Evolutionary conservation across 2,329 filamentous ascomycete species (phyloP).

Genomic region (Colletotrichum melonis): DNA sequence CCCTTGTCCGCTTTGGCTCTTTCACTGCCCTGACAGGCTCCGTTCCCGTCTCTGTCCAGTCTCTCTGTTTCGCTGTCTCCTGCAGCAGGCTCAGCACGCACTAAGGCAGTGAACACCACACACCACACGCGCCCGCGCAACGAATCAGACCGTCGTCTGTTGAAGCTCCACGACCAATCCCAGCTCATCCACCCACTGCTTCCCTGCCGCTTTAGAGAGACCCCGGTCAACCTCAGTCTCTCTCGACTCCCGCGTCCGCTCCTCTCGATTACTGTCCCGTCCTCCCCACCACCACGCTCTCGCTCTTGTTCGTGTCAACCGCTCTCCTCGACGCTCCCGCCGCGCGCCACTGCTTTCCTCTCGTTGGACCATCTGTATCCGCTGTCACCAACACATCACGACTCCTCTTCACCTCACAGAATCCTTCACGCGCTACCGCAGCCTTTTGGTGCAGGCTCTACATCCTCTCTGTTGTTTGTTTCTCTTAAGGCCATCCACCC

Average conservation of each 20-base stretch:
- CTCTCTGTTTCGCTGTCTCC: constrained; percentile 35
- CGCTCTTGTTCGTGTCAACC: constrained; percentile 29
- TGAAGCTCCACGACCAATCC: constrained; percentile 37
- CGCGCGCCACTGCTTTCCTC: constrained; percentile 34
- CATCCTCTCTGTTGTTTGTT: not conserved
- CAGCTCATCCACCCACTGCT: constrained; percentile 2
- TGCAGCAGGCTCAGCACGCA: constrained; percentile 42
- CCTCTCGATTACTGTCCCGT: not conserved
- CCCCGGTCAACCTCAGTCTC: constrained; percentile 14
- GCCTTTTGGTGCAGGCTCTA: constrained; percentile 17
- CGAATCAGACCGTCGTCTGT: constrained; percentile 44
- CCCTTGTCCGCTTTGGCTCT: not conserved
- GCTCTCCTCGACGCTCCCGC: constrained; percentile 28
- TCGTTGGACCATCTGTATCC: constrained; percentile 31
- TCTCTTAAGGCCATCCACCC: not conserved
- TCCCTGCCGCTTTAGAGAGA: constrained; percentile 39
- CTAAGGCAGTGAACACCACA: constrained; percentile 43
- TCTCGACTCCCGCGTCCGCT: constrained; percentile 19
- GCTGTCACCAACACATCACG: constrained; percentile 31
- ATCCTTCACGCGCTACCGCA: constrained; percentile 35
- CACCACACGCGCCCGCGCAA: constrained; percentile 43
- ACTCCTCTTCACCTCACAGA: constrained; percentile 33
- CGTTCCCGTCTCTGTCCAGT: constrained; percentile 26
- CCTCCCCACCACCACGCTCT: constrained; percentile 28
- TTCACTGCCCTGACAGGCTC: constrained; percentile 19